Evolutionary conservation across 129 eudicot genomes (phyloP).

Genomic region (Flaveria bidentis): DNA sequence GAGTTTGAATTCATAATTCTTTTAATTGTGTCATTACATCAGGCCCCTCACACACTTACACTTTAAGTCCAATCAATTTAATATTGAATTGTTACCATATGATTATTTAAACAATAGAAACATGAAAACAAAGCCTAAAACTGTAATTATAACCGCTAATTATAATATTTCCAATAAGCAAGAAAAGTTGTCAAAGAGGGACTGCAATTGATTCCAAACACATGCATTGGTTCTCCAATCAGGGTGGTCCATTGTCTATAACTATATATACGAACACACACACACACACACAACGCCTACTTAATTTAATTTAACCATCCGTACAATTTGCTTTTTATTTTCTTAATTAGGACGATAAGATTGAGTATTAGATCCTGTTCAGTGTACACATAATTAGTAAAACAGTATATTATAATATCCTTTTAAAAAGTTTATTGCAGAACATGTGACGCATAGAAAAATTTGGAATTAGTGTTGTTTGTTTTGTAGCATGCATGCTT

Average conservation of each 20-base stretch:
- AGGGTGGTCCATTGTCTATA: slow-evolving; percentile 32
- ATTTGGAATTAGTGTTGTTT: background rate
- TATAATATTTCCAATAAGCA: background rate
- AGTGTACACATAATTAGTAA: background rate
- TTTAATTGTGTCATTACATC: too few relatives aligned
- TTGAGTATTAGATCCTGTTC: slow-evolving; percentile 19
- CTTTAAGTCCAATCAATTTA: too few relatives aligned
- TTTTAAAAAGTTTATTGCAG: background rate
- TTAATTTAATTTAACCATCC: slow-evolving; percentile 1
- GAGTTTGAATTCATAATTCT: too few relatives aligned
- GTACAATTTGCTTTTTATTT: slow-evolving; percentile 15
- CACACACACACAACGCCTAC: background rate
- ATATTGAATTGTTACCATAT: background rate
- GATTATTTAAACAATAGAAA: background rate
- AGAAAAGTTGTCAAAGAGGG: background rate
- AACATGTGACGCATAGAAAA: slow-evolving; percentile 7
- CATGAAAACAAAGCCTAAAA: background rate
- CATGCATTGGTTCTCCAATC: slow-evolving; percentile 24
- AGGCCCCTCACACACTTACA: too few relatives aligned
- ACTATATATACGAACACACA: background rate
- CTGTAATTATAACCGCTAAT: background rate
- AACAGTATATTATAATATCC: slow-evolving; percentile 1
- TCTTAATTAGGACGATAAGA: slow-evolving; percentile 17
- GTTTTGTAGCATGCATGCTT: background rate
- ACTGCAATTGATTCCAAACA: slow-evolving; percentile 23